phyloP scores from a whole-genome alignment of 2,329 filamentous ascomycete species.

The Bipolaris bicolor region DNA sequence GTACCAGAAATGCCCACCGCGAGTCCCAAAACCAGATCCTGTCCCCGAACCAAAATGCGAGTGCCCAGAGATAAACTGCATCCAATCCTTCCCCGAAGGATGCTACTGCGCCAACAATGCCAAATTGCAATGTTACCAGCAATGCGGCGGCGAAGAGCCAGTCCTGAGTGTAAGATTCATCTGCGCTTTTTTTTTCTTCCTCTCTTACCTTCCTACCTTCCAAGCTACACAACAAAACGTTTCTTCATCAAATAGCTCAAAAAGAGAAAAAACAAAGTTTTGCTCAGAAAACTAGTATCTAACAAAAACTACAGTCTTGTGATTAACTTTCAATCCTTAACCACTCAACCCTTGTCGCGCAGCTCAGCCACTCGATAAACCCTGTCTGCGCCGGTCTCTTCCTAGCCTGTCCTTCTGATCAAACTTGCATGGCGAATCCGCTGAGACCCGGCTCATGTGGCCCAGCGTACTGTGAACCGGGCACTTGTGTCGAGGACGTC shows the following conservation, averaged over 20 bases:
- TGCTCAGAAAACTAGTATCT: not conserved
- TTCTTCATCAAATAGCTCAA: too few relatives aligned
- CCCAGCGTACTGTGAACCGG: conserved; percentile 39
- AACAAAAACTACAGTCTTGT: conserved; percentile 5
- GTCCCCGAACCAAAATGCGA: conserved; percentile 16
- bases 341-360: not conserved
- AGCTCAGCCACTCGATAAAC: conserved; percentile 19
- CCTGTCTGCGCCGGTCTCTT: conserved; percentile 36
- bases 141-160: conserved; percentile 35
- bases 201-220: too few relatives aligned
- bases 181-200: too few relatives aligned
- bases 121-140: conserved; percentile 20
- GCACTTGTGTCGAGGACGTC: conserved; percentile 45
- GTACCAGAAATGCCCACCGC: conserved; percentile 10
- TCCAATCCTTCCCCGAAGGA: conserved; percentile 32
- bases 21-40: not conserved
- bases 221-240: too few relatives aligned
- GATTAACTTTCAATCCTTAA: not conserved
- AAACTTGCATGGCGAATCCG: conserved; percentile 42
- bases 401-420: conserved; percentile 19
- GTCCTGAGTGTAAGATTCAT: conserved; percentile 13
- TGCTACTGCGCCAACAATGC: conserved; percentile 41
- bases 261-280: too few relatives aligned
- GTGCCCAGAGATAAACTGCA: conserved; percentile 31
- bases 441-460: conserved; percentile 42